These are phyloP conservation scores for Allodekkera sacchari DNA, from an alignment of 805 yeast species.

Conservation along the genomic window DNA sequence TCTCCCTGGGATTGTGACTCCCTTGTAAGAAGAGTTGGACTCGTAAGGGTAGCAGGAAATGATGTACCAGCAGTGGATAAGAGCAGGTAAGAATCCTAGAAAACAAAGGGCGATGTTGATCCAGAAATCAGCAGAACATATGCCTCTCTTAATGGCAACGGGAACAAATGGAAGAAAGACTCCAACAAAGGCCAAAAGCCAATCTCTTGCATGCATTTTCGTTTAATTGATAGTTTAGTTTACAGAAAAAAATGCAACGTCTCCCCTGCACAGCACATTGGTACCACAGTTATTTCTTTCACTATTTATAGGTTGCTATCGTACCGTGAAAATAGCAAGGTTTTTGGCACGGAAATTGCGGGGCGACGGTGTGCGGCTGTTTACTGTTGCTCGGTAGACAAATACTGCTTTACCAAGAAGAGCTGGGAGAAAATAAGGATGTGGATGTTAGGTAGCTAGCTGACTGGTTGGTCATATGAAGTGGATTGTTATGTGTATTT, in stretches of 20 bases:
- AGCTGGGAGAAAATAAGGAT: no score
- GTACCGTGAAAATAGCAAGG: no score
- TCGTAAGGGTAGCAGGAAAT: conserved; percentile 60
- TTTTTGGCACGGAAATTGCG: no score
- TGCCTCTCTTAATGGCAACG: conserved; percentile 60
- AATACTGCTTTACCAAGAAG: no score
- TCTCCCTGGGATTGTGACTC: conserved; percentile 30
- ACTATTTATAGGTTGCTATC: no score
- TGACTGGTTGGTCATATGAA: no score
- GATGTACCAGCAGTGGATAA: conserved; percentile 71
- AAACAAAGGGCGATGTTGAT: conserved; percentile 61
- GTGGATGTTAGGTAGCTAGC: no score
- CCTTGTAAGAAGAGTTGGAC: conserved; percentile 17
- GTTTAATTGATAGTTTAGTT: background rate
- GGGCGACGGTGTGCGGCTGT: no score
- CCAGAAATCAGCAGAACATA: conserved; percentile 48
- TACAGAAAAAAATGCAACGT: background rate
- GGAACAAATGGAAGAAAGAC: conserved; percentile 67
- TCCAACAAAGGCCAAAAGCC: conserved; percentile 63
- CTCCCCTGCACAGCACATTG: background rate
- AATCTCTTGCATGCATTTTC: conserved; percentile 27
- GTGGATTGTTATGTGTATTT: no score
- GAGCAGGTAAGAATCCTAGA: conserved; percentile 71
- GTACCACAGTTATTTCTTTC: no score
- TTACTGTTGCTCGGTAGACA: no score